phyloP scores from a whole-genome alignment of 345 rosid genomes.

The Limnanthes douglasii region DNA sequence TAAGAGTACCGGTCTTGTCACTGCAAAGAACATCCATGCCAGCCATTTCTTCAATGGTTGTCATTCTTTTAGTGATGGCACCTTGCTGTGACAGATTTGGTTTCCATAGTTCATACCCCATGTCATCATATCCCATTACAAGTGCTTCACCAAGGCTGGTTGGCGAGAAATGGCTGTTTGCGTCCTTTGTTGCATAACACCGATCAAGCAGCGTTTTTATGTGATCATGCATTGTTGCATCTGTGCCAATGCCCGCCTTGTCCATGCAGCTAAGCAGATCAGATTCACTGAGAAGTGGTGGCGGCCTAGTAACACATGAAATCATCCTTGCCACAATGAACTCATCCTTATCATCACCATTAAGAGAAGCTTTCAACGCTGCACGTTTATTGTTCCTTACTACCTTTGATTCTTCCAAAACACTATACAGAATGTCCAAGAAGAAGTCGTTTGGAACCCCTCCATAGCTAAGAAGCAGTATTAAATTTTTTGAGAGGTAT shows the following conservation, averaged over 20 bases:
- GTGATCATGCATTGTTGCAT: constrained; percentile 99
- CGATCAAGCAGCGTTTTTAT: constrained; percentile 94
- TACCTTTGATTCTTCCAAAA: constrained; percentile 32
- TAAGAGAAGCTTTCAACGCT: constrained; percentile 37
- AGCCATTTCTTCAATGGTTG: too few species aligned
- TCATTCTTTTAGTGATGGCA: too few species aligned
- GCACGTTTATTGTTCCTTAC: constrained; percentile 23
- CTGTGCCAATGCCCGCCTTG: constrained; percentile 98
- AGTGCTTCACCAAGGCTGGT: too few species aligned
- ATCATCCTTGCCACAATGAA: constrained; percentile 31
- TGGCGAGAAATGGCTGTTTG: constrained; percentile 76
- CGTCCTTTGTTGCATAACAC: constrained; percentile 82
- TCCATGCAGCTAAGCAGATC: constrained; percentile 93
- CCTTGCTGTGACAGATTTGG: too few species aligned
- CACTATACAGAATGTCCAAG: constrained; percentile 24
- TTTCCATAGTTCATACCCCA: too few species aligned
- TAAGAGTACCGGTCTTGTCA: too few species aligned
- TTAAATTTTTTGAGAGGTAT: constrained; percentile 34
- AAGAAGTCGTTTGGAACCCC: constrained; percentile 56
- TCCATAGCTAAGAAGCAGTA: constrained; percentile 60
- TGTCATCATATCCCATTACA: too few species aligned
- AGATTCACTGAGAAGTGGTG: constrained; percentile 86
- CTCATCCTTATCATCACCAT: constrained; percentile 37
- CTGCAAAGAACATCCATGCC: too few species aligned
- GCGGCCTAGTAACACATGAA: constrained; percentile 83